These are phyloP conservation scores for Hypoxylon rickii DNA, from an alignment of 495 filamentous ascomycete genomes.

Conservation along the genomic window DNA sequence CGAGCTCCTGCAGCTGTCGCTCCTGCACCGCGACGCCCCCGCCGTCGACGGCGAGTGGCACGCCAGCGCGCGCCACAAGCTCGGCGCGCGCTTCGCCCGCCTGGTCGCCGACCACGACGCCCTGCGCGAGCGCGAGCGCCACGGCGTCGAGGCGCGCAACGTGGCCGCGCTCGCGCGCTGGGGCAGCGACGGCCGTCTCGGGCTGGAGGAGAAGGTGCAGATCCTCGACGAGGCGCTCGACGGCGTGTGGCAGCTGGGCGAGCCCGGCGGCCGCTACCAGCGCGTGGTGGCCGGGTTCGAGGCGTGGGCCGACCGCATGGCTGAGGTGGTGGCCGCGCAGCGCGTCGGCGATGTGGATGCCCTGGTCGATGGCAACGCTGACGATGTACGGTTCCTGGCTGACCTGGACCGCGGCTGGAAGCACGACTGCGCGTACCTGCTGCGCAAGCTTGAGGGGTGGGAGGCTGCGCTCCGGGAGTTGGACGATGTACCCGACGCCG, in stretches of 20 bases:
- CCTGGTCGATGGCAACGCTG: conserved; percentile 29
- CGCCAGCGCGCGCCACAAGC: conserved; percentile 48
- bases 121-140: conserved; percentile 38
- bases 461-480: conserved; percentile 41
- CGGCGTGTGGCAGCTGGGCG: conserved; percentile 55
- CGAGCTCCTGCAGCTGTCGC: conserved; percentile 72
- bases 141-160: conserved; percentile 43
- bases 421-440: conserved; percentile 47
- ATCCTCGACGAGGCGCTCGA: conserved; percentile 55
- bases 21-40: conserved; percentile 62
- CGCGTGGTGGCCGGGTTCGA: conserved; percentile 56
- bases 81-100: conserved; percentile 46
- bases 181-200: conserved; percentile 34
- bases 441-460: conserved; percentile 51
- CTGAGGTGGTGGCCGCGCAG: conserved; percentile 45
- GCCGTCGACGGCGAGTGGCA: conserved; percentile 48
- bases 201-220: conserved; percentile 56
- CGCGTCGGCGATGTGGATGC: conserved; percentile 32
- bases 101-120: conserved; percentile 41
- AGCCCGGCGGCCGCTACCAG: conserved; percentile 53
- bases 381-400: conserved; percentile 45
- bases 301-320: conserved; percentile 51
- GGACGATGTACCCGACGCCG: conserved; percentile 20
- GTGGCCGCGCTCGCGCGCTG: conserved; percentile 45
- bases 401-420: conserved; percentile 49